Evolutionary conservation across 106 monocot species (phyloP), one percentile per base, ranked within the genome.

Genomic region (Xerophyta viscosa): DNA sequence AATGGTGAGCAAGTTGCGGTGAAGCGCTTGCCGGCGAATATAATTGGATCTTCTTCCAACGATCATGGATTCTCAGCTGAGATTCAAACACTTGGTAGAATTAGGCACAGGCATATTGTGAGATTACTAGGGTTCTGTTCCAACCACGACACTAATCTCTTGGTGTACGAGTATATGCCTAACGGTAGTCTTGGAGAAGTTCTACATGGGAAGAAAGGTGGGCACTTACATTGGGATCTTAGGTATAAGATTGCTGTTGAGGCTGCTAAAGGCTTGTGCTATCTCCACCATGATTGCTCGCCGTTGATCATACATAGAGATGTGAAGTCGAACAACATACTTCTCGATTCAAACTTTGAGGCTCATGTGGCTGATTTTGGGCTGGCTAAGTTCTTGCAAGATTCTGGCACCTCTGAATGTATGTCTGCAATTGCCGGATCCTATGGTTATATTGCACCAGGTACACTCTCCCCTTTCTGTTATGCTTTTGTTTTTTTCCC

Each of bases 371-470:
- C 84, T 0, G 84, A 84, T 50, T 84, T 84, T 27, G 84, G 84
- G 4, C 79, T 84, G 2, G 84, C 84, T 54, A 84, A 84, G 84
- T 79, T 84, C 71, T 42, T 91, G 65, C 80, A 73, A 56, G 77
- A 80, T 29, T 80, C 84, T 14, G 80, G 77, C 8, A 67, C 77
- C 4, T 90, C 90, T 6, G 84, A 84, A 50, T 90, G 90, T 68
- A 90, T 90, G 90, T 90, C 90, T 6, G 84, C 84, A 26, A 90
- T 90, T 20, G 90, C 90, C 17, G 90, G 90, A 27, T 90, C 90
- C 19, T 90, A 90, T 31, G 90, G 90, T n/a, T 90, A 90, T 55
- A 90, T 90, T 29, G 90, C 90, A 56, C 90, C 90, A 57, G 90
- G 90, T 90, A 67, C 22, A 17, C 33, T 22, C 5, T 25, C 3